These are phyloP conservation scores for Abrus precatorius DNA, from an alignment of 306 rosid genomes.

Conservation along the genomic window DNA sequence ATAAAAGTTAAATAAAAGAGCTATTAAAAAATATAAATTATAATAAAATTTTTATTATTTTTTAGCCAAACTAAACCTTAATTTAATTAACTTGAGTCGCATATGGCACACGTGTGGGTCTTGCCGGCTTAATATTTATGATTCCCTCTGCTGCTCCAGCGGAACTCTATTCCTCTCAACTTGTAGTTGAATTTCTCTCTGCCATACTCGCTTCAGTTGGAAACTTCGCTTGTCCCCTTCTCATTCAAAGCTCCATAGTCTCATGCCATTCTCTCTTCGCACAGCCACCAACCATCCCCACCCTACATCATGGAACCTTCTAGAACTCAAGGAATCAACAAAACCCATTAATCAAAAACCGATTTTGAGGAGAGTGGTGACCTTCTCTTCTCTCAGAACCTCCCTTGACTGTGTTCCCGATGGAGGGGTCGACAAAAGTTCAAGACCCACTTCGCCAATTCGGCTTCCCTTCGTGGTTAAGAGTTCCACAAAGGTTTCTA, in stretches of 20 bases:
- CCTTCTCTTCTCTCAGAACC: slow-evolving; percentile 61
- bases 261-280: slow-evolving; percentile 72
- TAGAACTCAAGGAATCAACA: slow-evolving; percentile 18
- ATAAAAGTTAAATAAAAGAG: no score
- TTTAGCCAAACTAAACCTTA: no score
- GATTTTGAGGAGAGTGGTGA: slow-evolving; percentile 36
- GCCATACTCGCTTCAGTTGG: no score
- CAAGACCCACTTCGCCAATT: slow-evolving; percentile 39
- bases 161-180: no score
- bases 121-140: no score
- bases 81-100: no score
- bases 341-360: slow-evolving; percentile 43
- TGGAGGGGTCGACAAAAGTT: slow-evolving; percentile 54
- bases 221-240: no score
- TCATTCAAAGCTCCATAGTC: slow-evolving; percentile 23
- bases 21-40: no score
- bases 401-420: slow-evolving; percentile 63
- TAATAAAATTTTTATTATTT: no score
- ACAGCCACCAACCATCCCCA: slow-evolving; percentile 51
- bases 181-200: no score
- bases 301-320: slow-evolving; percentile 60
- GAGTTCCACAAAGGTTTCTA: slow-evolving; percentile 68
- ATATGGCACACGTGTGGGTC: no score
- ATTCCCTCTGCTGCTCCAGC: no score
- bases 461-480: slow-evolving; percentile 74